Percentiles rank a stretch among this genome's conserved stretches.
Evolutionary conservation across 2,329 filamentous ascomycete genomes (phyloP).

Genomic region (Neoarthrinium moseri): DNA sequence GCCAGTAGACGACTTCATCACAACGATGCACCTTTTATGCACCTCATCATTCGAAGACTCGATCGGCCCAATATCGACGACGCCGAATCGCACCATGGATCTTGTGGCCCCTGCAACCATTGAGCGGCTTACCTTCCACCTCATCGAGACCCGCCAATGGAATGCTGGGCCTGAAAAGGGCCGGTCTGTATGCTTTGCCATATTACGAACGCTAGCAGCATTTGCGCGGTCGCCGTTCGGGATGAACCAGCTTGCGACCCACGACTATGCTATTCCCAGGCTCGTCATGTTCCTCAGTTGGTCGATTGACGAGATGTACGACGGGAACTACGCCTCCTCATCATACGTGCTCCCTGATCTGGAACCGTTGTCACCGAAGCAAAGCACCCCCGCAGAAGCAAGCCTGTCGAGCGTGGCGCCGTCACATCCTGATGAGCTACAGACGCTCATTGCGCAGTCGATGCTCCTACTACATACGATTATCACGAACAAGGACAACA

Average conservation of each 20-base stretch:
- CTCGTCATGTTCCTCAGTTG: slow-evolving; percentile 63
- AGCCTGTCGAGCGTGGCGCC: slow-evolving; percentile 2
- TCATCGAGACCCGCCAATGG: slow-evolving; percentile 55
- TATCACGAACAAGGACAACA: slow-evolving; percentile 46
- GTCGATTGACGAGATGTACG: slow-evolving; percentile 74
- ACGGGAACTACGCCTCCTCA: slow-evolving; percentile 43
- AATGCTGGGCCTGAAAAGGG: slow-evolving; percentile 38
- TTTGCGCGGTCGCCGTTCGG: slow-evolving; percentile 65
- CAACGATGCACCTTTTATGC: slow-evolving; percentile 64
- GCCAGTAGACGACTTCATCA: slow-evolving; percentile 58
- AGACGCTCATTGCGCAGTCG: slow-evolving; percentile 46
- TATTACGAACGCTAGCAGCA: slow-evolving; percentile 54
- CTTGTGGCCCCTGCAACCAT: slow-evolving; percentile 50
- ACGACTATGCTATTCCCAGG: slow-evolving; percentile 69
- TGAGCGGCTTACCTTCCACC: slow-evolving; percentile 60
- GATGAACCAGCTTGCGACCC: slow-evolving; percentile 62
- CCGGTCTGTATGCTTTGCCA: slow-evolving; percentile 39
- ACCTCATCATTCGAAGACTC: slow-evolving; percentile 63
- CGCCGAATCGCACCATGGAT: slow-evolving; percentile 37
- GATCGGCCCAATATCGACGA: slow-evolving; percentile 61
- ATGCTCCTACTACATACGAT: slow-evolving; percentile 52
- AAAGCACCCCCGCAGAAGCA: too few species aligned
- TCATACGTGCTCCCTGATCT: slow-evolving; percentile 16
- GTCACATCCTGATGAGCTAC: slow-evolving; percentile 28
- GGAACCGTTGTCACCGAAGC: neutral